Percentiles rank a stretch among this genome's conserved stretches.
Conservation (phyloP, 2,329 filamentous ascomycete species). For the Alternaria atra region DNA sequence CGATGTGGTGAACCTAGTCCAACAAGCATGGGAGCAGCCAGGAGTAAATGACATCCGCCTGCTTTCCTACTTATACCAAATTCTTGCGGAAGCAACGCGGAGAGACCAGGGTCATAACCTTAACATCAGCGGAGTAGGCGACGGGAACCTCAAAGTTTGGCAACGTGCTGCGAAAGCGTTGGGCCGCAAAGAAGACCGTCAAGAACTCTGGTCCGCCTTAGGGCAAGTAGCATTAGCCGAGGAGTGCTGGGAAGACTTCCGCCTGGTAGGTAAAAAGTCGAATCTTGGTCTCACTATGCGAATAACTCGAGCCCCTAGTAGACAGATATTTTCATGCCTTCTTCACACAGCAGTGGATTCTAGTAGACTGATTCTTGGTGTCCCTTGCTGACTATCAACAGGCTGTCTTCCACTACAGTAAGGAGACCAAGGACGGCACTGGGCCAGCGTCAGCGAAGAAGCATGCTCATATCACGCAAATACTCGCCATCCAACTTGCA, state of each 20-base stretch:
- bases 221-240: constrained; percentile 40
- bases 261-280: constrained; percentile 32
- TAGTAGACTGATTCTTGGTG: background rate
- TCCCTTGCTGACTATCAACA: constrained; percentile 22
- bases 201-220: constrained; percentile 39
- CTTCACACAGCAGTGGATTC: background rate
- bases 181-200: constrained; percentile 30
- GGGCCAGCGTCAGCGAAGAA: constrained; percentile 30
- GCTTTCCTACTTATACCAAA: constrained; percentile 40
- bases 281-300: background rate
- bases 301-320: background rate
- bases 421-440: constrained; percentile 27
- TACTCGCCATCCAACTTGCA: constrained; percentile 41
- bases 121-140: constrained; percentile 27
- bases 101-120: constrained; percentile 2
- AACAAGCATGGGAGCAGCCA: constrained; percentile 31
- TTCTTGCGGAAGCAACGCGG: constrained; percentile 31
- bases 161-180: constrained; percentile 40
- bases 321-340: background rate
- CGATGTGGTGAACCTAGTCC: constrained; percentile 22
- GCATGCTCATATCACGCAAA: constrained; percentile 36
- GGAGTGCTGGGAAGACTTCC: constrained; percentile 48
- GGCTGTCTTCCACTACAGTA: constrained; percentile 42
- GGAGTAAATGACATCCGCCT: constrained; percentile 37
- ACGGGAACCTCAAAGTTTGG: constrained; percentile 37